Evolutionary conservation across 371 early-diverging fungal genomes (phyloP).

Genomic region (Entomophthora muscae): DNA sequence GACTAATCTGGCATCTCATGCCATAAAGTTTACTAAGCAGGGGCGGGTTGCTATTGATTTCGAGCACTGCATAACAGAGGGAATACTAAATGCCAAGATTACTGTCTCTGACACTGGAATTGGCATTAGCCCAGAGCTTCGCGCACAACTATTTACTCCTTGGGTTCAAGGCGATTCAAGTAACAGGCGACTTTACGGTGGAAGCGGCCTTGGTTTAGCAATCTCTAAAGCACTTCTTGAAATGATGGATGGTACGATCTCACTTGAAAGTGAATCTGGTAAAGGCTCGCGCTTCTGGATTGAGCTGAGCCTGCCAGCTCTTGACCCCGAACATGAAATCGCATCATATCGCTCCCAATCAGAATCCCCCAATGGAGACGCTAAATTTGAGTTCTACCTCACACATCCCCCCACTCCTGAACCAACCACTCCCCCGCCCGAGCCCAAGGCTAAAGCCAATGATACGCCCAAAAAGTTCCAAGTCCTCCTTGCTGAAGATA

Average conservation of each 20-base stretch:
- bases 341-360: not conserved
- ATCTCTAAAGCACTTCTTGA: constrained; percentile 27
- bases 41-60: constrained; percentile 15
- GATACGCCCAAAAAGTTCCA: not conserved
- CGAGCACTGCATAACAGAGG: not conserved
- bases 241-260: constrained; percentile 29
- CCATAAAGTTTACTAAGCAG: constrained; percentile 42
- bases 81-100: not conserved
- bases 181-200: constrained; percentile 25
- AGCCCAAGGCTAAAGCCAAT: not conserved
- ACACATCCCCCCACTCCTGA: not conserved
- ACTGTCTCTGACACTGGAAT: constrained; percentile 35
- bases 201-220: constrained; percentile 28
- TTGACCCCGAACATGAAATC: constrained; percentile 8
- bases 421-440: not conserved
- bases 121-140: constrained; percentile 32
- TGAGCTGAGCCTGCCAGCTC: constrained; percentile 11
- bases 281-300: constrained; percentile 14
- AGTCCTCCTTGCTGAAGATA: constrained; percentile 7
- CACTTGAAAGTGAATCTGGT: constrained; percentile 12
- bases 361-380: not conserved
- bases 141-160: constrained; percentile 28
- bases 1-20: constrained; percentile 32
- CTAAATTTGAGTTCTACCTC: not conserved
- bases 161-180: constrained; percentile 40